Evolutionary conservation across 2,329 filamentous ascomycete species (phyloP), one percentile per base, ranked within the genome.

Genomic region (Fusarium sp.): DNA sequence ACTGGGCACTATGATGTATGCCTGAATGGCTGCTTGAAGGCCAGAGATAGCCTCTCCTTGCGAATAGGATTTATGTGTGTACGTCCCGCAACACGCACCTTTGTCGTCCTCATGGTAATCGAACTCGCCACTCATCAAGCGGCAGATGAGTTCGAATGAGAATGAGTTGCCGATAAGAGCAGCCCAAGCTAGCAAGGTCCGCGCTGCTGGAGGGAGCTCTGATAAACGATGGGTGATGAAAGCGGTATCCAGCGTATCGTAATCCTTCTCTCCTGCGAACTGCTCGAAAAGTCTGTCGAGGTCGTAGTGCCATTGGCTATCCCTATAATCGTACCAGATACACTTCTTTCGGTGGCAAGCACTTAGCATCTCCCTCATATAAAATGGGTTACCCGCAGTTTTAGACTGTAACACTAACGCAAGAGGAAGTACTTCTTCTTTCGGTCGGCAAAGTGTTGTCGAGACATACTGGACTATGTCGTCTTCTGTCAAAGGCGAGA

Each of bases 321-420:
- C 88, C 72, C 89, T 90, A 85, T 96, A 97, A 66, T 94, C 93
- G 79, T 97, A 98, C 88, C 90, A 97, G 51, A 98, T 92, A 78
- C 93, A 97, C 71, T 91, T 91, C 76, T 93, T 96, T 42, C 93
- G 89, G 78, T 97, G 90, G 77, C 93, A 97, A 5, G 92, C 91
- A 75, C 93, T 93, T 7, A 98, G 86, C 87, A 98, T 97, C 80
- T 97, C 93, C 58, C 93, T 87, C 78, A 97, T 92, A 75, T 96
- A 97, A 75, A 97, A 98, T 0, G 94, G 91, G 66, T 97, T 97
- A 3, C 94, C 94, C 27, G 88, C 88, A 11, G 93, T 95, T 81
- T 96, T 97, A 74, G 95, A 94, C 77, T 97, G 92, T 8, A 98
- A 89, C 12, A 97, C 92, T 9, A 94, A 88, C 4, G 93, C 92